Base-by-base conservation (phyloP, 805 yeast genomes). In the Yarrowia bubula region DNA sequence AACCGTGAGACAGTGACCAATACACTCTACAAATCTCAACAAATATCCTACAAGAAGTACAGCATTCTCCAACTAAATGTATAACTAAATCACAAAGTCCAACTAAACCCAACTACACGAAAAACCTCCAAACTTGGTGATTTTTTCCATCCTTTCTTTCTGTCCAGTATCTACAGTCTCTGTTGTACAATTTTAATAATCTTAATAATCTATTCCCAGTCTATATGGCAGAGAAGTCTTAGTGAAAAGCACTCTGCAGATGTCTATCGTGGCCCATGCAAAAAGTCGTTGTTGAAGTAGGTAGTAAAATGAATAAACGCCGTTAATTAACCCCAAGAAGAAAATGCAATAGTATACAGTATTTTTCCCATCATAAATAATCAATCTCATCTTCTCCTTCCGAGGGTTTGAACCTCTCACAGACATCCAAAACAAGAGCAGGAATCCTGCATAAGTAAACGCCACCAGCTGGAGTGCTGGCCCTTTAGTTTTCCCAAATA, bases 391-490 rank as follows among this genome's bases (percentile, higher is more conserved):
- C 47, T 55, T 55, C 61, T 55, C 41, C 61, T 47, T 55, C 41
- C 38, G 38, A 44, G 39, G 58, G 38, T 32, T 14, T 55, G 61
- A 55, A 55, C 61, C 61, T 51, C 60, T 51, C 61, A 55, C 61
- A 55, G 61, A 55, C 61, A 55, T 55, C 61, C 61, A 55, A 51
- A 39, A 39, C 61, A 55, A 55, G 61, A 55, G 61, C 61, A 55
- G 61, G 61, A 55, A 53, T 51, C 58, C 58, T 51, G 43, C 42
- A 38, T 22, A 22, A 22, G 28, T 22, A 22, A 22, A 22, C 28
- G 28, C 28, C 28, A 22, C 28, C 28, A 22, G 28, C 28, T 22
- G 28, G 28, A 22, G 28, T 3, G 28, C 28, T 22, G 28, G 28
- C 28, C 28, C 28, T 22, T 22, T 22, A 22, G 28, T 50, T 37